phyloP scores from a whole-genome alignment of 2,329 filamentous ascomycete species.

The Chaetomium olivaceum region DNA sequence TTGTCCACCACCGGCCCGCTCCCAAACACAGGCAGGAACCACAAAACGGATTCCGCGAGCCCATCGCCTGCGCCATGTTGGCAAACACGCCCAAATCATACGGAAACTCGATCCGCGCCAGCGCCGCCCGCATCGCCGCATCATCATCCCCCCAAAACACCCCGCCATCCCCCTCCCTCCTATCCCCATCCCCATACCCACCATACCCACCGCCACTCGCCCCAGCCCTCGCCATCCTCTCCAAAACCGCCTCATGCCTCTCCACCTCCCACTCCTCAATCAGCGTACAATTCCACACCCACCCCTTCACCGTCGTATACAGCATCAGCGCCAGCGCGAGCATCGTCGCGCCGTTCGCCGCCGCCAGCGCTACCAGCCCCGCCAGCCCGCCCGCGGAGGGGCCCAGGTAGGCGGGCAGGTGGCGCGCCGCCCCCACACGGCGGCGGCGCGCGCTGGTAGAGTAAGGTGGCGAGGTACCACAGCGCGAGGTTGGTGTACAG shows the following conservation, averaged over 20 bases:
- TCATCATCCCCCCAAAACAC: slow-evolving; percentile 36
- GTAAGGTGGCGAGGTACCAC: slow-evolving; percentile 59
- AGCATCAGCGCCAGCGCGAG: slow-evolving; percentile 67
- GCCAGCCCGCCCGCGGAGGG: slow-evolving; percentile 61
- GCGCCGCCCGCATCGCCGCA: slow-evolving; percentile 43
- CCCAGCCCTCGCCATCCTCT: slow-evolving; percentile 37
- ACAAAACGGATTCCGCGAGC: slow-evolving; percentile 64
- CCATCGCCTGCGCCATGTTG: slow-evolving; percentile 77
- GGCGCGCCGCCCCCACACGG: slow-evolving; percentile 67
- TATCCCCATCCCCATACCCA: slow-evolving; percentile 15
- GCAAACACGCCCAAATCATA: slow-evolving; percentile 76
- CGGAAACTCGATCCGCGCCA: slow-evolving; percentile 72
- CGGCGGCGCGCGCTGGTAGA: slow-evolving; percentile 58
- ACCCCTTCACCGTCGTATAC: slow-evolving; percentile 59
- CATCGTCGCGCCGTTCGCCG: slow-evolving; percentile 60
- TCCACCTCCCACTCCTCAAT: slow-evolving; percentile 79
- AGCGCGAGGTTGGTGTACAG: slow-evolving; percentile 67
- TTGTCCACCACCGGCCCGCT: slow-evolving; percentile 48
- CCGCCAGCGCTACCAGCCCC: slow-evolving; percentile 59
- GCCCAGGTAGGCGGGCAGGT: slow-evolving; percentile 73
- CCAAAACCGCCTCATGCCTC: slow-evolving; percentile 59
- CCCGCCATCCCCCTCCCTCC: slow-evolving; percentile 35
- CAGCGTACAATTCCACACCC: slow-evolving; percentile 71
- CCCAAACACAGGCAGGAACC: slow-evolving; percentile 67
- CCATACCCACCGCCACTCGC: background rate